Percentiles rank a stretch among this genome's conserved stretches.
phyloP scores from a whole-genome alignment of 192 early-diverging fungal species.

The Linnemannia zychae region DNA sequence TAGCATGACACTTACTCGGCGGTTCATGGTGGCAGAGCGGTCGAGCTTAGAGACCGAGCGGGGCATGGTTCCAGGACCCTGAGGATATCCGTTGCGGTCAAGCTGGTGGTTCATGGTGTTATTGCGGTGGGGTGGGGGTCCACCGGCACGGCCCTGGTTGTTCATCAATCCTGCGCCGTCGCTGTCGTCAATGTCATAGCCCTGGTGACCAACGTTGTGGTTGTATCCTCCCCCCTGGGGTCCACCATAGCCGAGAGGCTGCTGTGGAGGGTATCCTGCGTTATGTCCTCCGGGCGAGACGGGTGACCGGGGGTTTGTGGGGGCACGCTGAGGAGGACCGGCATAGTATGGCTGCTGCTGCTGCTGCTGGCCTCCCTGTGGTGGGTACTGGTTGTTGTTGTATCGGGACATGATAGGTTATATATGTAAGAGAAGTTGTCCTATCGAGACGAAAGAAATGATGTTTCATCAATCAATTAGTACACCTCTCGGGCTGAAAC shows the following conservation, averaged over 20 bases:
- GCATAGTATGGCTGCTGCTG: slow-evolving; percentile 51
- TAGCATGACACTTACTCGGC: slow-evolving; percentile 37
- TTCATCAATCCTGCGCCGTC: slow-evolving; percentile 41
- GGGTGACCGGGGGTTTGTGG: slow-evolving; percentile 31
- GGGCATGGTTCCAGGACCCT: slow-evolving; percentile 22
- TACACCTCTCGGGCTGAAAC: slow-evolving; percentile 7
- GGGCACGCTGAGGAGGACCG: slow-evolving; percentile 31
- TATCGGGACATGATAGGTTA: slow-evolving; percentile 25
- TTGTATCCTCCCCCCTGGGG: slow-evolving; percentile 29
- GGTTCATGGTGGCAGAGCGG: slow-evolving; percentile 47
- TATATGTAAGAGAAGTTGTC: not conserved
- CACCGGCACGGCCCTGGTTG: slow-evolving; percentile 50
- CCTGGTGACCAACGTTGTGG: slow-evolving; percentile 30
- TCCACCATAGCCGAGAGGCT: slow-evolving; percentile 35
- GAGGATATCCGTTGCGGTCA: slow-evolving; percentile 6
- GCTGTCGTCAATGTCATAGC: slow-evolving; percentile 41
- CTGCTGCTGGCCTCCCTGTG: slow-evolving; percentile 22
- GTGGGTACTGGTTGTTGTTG: slow-evolving; percentile 52
- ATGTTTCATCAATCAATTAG: not conserved
- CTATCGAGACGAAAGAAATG: not conserved
- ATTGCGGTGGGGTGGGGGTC: slow-evolving; percentile 21
- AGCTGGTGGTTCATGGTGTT: slow-evolving; percentile 3
- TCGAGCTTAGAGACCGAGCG: slow-evolving; percentile 44
- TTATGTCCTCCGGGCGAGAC: slow-evolving; percentile 22
- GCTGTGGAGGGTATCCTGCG: slow-evolving; percentile 35